Evolutionary conservation across 257 asterid species (phyloP).

Genomic region (Echites panduratus): DNA sequence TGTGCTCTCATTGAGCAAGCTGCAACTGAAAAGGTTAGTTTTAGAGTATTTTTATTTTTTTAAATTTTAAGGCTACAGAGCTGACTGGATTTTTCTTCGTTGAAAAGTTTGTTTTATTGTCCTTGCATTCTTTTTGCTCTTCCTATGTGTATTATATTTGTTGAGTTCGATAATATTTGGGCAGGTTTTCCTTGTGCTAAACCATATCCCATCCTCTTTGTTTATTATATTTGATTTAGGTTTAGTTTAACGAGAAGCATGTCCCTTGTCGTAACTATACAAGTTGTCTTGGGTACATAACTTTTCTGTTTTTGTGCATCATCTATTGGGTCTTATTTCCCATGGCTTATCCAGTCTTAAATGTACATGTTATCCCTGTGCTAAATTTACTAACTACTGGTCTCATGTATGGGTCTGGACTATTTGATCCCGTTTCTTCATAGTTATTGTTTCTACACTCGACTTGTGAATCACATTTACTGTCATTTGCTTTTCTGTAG

Average conservation of each 20-base stretch:
- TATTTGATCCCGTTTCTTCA: neutral
- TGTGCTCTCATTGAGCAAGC: conserved; percentile 98
- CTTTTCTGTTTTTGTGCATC: too few species aligned
- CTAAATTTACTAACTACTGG: neutral
- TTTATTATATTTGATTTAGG: neutral
- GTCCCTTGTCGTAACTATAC: neutral
- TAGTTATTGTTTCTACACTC: neutral
- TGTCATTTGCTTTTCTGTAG: neutral
- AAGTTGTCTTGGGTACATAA: too few species aligned
- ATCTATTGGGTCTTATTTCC: neutral
- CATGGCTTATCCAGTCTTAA: neutral
- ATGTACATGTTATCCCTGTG: neutral
- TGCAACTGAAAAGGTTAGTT: conserved; percentile 85
- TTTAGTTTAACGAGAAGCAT: neutral
- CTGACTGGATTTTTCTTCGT: neutral
- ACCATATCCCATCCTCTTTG: neutral
- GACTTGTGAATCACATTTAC: too few species aligned
- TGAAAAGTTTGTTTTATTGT: neutral
- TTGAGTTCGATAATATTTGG: neutral
- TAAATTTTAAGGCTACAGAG: neutral
- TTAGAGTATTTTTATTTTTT: neutral
- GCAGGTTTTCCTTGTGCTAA: neutral
- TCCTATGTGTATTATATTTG: neutral
- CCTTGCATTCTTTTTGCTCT: neutral
- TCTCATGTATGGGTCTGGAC: neutral